Percentiles rank a stretch among this genome's conserved stretches.
Evolutionary conservation across 176 grass and related monocot species (phyloP).

Genomic region (Musa beccarii): DNA sequence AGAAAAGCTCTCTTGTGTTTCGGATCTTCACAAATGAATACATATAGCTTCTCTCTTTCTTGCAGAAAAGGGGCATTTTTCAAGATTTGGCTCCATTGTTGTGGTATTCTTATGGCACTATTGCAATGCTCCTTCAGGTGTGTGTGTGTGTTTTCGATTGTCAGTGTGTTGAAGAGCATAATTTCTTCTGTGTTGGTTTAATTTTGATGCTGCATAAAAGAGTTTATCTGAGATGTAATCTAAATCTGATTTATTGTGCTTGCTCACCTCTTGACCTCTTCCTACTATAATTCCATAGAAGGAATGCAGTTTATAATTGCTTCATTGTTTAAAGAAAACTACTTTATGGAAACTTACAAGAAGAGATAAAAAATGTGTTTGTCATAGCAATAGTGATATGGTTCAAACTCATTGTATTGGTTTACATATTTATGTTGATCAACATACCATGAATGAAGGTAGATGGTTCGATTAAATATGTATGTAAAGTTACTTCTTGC

Average conservation of each 20-base stretch:
- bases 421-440: too few species aligned
- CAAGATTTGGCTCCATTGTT: slow-evolving; percentile 58
- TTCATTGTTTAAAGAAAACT: neutral
- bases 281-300: neutral
- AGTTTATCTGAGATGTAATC: neutral
- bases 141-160: neutral
- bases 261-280: neutral
- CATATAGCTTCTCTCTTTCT: neutral
- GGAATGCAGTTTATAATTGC: neutral
- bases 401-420: too few species aligned
- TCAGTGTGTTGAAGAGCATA: neutral
- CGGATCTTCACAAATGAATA: neutral
- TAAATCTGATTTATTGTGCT: neutral
- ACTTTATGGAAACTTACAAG: neutral
- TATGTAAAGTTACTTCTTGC: too few species aligned
- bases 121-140: slow-evolving; percentile 49
- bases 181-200: neutral
- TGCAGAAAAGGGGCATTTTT: slow-evolving; percentile 56
- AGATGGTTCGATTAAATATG: too few species aligned
- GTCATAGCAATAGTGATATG: too few species aligned
- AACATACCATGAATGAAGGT: too few species aligned
- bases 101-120: slow-evolving; percentile 73
- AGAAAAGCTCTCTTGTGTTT: neutral
- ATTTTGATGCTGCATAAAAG: neutral
- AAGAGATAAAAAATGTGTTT: too few species aligned